Base-by-base conservation (phyloP, 2,329 filamentous ascomycete genomes). In the Exophiala mesophila region DNA sequence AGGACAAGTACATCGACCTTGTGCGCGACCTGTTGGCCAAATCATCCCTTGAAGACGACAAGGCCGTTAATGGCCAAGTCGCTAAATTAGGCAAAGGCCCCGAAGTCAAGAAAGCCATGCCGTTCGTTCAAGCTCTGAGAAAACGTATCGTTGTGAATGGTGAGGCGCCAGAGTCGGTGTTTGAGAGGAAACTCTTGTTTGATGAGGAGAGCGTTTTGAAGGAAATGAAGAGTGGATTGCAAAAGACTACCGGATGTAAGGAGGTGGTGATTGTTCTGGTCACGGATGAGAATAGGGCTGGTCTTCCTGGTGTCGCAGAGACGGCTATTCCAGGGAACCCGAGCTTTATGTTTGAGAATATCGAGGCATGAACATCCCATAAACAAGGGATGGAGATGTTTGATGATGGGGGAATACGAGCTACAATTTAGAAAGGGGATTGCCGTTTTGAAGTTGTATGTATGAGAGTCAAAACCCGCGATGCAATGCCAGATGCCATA, bases 91-190 rank as follows among this genome's bases (percentile, higher is more conserved):
- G 68, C 52, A 52, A 48, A 21, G 52, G 53, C 1, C 48, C 48
- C 7, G 86, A 94, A 68, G 88, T 88, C 76, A 98, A 97, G 79
- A 92, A 94, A 70, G 90, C 88, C 2, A 97, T 97, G 90, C 92
- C 92, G 0, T 97, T 96, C 60, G 82, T 96, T 36, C 89, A 97
- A 69, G 69, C 64, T 5, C 71, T 97, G 47, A 96, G 96, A 82
- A 85, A 78, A 64, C 80, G 86, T 39, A 76, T 98, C 42, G 73
- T 88, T 44, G 61, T 63, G 26, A 73, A 74, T 36, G 83, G 85
- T 49, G 47, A 45, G 24, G 29, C 15, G 6, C 31, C 41, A 13
- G 42, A 36, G 21, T 35, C 26, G 17, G 47, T 90, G 66, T 82
- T 97, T 59, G 81, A 90, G 60, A 77, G 88, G 53, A 87, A 90